These are phyloP conservation scores for Scheffersomyces titani DNA, from an alignment of 1,139 yeast genomes.

Conservation along the genomic window DNA sequence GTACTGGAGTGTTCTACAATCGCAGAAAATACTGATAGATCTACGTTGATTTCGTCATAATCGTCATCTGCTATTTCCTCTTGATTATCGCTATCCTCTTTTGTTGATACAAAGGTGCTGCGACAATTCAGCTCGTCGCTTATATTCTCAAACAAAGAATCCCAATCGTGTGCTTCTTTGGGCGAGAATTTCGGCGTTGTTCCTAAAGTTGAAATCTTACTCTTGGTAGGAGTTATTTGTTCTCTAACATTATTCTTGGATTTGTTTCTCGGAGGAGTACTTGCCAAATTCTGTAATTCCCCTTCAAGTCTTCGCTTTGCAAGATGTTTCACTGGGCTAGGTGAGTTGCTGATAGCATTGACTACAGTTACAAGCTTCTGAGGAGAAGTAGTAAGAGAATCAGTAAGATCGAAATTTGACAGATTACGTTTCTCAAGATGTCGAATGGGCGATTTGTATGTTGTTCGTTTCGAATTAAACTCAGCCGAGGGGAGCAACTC, in stretches of 20 bases:
- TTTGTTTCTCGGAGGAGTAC: neutral
- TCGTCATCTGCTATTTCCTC: neutral
- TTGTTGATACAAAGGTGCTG: neutral
- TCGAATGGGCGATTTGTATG: neutral
- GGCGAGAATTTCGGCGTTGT: slow-evolving; percentile 7
- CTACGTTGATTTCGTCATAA: neutral
- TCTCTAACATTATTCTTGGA: neutral
- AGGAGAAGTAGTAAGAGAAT: slow-evolving; percentile 20
- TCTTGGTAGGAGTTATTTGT: neutral
- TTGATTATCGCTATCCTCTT: neutral
- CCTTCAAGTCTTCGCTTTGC: neutral
- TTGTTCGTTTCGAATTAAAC: neutral
- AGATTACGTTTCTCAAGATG: neutral
- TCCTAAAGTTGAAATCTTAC: neutral
- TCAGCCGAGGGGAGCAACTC: neutral
- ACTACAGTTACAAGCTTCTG: slow-evolving; percentile 16
- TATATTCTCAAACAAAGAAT: slow-evolving; percentile 18
- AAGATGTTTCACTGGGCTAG: neutral
- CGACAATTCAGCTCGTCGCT: neutral
- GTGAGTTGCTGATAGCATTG: slow-evolving; percentile 6
- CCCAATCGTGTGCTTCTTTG: slow-evolving; percentile 23
- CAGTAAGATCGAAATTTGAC: neutral
- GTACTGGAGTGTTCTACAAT: neutral
- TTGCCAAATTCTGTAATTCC: neutral
- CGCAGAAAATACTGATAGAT: neutral